A percentile compares a stretch with the other conserved stretches of the same genome.
Conservation (phyloP, 345 rosid species). For the Aethionema arabicum region DNA sequence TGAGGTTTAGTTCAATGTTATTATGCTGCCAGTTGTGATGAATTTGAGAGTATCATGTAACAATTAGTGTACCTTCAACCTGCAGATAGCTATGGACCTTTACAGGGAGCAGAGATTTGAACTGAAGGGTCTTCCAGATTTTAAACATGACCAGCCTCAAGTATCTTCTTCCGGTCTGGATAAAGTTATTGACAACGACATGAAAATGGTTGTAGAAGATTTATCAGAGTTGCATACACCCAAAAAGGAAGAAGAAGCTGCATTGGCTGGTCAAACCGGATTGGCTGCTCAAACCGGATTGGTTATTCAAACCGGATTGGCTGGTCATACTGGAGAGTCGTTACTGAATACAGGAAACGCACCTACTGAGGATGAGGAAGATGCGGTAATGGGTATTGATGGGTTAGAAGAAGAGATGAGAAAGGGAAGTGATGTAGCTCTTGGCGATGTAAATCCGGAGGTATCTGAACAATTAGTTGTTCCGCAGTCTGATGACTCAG, state of each 20-base stretch:
- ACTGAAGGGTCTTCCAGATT: slow-evolving; percentile 38
- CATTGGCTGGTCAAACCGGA: slow-evolving; percentile 32
- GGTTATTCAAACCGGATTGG: slow-evolving; percentile 9
- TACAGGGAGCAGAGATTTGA: slow-evolving; percentile 73
- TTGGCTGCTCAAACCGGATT: slow-evolving; percentile 32
- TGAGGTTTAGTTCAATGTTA: too few species aligned
- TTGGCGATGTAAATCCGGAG: slow-evolving; percentile 29
- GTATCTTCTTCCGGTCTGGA: slow-evolving; percentile 34
- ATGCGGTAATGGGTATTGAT: slow-evolving; percentile 10
- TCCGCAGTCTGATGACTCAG: slow-evolving; percentile 73
- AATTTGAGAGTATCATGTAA: too few species aligned
- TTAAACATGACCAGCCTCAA: slow-evolving; percentile 34
- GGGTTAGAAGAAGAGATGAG: background rate
- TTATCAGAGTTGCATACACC: too few species aligned
- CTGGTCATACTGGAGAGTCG: slow-evolving; percentile 29
- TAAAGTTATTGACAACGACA: slow-evolving; percentile 1
- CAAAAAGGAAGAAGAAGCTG: slow-evolving; percentile 17
- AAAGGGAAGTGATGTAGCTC: slow-evolving; percentile 39
- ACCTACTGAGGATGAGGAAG: slow-evolving; percentile 25
- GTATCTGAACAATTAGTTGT: slow-evolving; percentile 37
- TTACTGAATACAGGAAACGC: slow-evolving; percentile 10
- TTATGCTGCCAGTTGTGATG: too few species aligned
- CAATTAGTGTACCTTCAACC: slow-evolving; percentile 21
- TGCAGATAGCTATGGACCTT: slow-evolving; percentile 78
- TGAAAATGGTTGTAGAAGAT: slow-evolving; percentile 26